These are phyloP conservation scores for Metschnikowia santaceciliae DNA, from an alignment of 805 yeast genomes.

Conservation along the genomic window DNA sequence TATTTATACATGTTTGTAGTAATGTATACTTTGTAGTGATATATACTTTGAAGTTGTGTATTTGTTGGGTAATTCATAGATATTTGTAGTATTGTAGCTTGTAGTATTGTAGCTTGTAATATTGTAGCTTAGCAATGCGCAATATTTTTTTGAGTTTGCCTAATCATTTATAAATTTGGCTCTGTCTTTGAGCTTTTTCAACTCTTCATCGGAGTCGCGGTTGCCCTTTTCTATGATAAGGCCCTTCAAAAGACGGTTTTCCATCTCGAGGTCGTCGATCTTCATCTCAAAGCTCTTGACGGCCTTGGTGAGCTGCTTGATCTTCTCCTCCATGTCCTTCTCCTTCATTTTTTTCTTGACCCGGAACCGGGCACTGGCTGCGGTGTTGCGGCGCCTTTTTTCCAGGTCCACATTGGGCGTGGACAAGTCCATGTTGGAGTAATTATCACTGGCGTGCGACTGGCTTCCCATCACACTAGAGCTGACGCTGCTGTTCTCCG, in stretches of 20 bases:
- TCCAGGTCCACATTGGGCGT: slow-evolving; percentile 29
- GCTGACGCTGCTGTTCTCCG: slow-evolving; percentile 12
- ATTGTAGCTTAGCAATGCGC: too few species aligned
- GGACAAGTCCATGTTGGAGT: background rate
- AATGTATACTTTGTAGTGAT: too few species aligned
- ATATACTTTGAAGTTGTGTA: too few species aligned
- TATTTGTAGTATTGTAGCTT: too few species aligned
- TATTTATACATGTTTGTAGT: too few species aligned
- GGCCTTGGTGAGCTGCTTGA: slow-evolving; percentile 40
- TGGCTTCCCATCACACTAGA: slow-evolving; percentile 8
- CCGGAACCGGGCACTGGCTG: slow-evolving; percentile 63
- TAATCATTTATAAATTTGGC: slow-evolving; percentile 1
- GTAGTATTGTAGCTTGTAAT: too few species aligned
- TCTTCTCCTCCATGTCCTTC: slow-evolving; percentile 52
- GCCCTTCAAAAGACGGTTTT: slow-evolving; percentile 53
- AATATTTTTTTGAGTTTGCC: background rate
- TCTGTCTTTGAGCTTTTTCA: slow-evolving; percentile 29
- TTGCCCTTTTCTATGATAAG: slow-evolving; percentile 53
- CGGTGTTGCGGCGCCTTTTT: slow-evolving; percentile 57
- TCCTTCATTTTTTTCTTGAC: slow-evolving; percentile 59
- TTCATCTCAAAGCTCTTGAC: slow-evolving; percentile 44
- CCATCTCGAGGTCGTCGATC: slow-evolving; percentile 56
- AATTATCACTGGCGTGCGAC: background rate
- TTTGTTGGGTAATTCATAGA: too few species aligned
- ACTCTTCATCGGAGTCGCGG: slow-evolving; percentile 38